Evolutionary conservation across 495 filamentous ascomycete genomes (phyloP), one percentile per base, ranked within the genome.

Genomic region (Friedmanniomyces endolithicus): DNA sequence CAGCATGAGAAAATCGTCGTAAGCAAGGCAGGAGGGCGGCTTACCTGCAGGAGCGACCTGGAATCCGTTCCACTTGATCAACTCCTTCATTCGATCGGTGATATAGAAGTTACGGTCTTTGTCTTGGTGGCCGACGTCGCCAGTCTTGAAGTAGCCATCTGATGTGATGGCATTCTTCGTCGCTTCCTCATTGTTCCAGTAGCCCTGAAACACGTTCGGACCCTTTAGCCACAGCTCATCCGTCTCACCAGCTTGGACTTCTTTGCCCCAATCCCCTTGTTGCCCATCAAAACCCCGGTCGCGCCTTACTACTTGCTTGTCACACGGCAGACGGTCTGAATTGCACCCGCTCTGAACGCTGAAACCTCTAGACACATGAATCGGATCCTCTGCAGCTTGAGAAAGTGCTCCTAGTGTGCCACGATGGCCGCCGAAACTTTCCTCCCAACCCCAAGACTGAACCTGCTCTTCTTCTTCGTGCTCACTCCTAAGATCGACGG

Each of bases 61-160:
- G 56, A 68, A 75, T 71, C 66, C 72, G 58, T 87, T 71, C 68
- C 68, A 74, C 48, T 73, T 78, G 51, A 82, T 77, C 12, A 70
- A 58, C 35, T 82, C 78, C 60, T 81, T 81, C 33, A 71, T 61
- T 22, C 78, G 69, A 9, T 79, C 78, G 14, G 64, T 67, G 37
- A 82, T 72, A 57, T 70, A 72, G 48, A 82, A 72, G 56, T 79
- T 73, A 4, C 80, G 79, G n/a, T 75, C 63, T 12, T 69, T 61
- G 62, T 86, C 82, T n/a, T 79, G 70, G 25, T 72, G 73, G 17
- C 76, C 83, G 43, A 83, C 72, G 62, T 95, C 88, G 0, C 88
- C 88, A 1, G 87, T 92, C 61, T 81, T 86, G 71, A 92, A 92
- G 70, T 81, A 95, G 1, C 86, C 86, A 57, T 92, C 87, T 0